A percentile compares a stretch with the other conserved stretches of the same genome.
Conservation (phyloP, 192 early-diverging fungal genomes). For the Coemansia asiatica region DNA sequence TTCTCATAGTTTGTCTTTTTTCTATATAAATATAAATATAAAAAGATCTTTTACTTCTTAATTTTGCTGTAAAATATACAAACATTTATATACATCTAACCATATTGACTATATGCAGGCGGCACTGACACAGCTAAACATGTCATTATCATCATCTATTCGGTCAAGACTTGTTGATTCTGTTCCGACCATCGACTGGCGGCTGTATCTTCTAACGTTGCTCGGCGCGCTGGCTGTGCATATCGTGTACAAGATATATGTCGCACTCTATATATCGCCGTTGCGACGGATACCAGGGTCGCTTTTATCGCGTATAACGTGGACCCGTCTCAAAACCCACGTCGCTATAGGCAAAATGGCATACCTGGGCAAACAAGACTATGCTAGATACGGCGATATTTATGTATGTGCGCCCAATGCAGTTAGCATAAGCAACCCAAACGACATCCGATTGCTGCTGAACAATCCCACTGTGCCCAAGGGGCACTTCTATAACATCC, state of each 20-base stretch:
- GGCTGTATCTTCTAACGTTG: not conserved
- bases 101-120: not conserved
- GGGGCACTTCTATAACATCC: slow-evolving; percentile 27
- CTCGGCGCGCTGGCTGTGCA: not conserved
- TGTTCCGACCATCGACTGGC: not conserved
- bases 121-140: not conserved
- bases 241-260: slow-evolving; percentile 7
- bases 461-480: slow-evolving; percentile 23
- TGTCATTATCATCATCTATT: not conserved
- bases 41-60: not conserved
- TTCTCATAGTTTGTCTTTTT: not conserved
- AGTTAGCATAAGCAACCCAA: slow-evolving; percentile 34
- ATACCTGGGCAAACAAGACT: slow-evolving; percentile 20
- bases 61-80: no score
- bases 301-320: slow-evolving; percentile 24
- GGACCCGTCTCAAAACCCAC: slow-evolving; percentile 13
- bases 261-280: slow-evolving; percentile 30
- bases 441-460: slow-evolving; percentile 31
- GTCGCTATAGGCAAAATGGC: slow-evolving; percentile 23
- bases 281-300: slow-evolving; percentile 39
- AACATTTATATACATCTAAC: not conserved
- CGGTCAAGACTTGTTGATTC: not conserved
- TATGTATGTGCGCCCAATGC: slow-evolving; percentile 23
- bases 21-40: not conserved
- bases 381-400: slow-evolving; percentile 33